Conservation (phyloP, 2,329 filamentous ascomycete species). For the Sordariomycetes sp. region DNA sequence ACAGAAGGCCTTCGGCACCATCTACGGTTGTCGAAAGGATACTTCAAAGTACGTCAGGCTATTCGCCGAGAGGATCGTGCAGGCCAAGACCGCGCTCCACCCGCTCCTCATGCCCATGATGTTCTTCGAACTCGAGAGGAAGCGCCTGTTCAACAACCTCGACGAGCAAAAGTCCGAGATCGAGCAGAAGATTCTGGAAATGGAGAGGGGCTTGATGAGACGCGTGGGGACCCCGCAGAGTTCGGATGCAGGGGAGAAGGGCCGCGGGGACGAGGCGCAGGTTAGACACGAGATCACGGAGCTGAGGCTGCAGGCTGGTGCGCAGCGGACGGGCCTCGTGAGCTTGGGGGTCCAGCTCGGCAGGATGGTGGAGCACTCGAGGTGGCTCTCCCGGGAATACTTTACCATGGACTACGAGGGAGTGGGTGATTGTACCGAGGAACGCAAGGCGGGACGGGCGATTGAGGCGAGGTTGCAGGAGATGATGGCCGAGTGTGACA, state of each 20-base stretch:
- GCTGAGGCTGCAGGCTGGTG: constrained; percentile 11
- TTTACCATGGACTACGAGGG: neutral
- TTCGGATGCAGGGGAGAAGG: neutral
- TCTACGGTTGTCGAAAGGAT: neutral
- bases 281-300: neutral
- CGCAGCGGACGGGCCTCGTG: constrained; percentile 9
- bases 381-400: neutral
- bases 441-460: constrained; percentile 3
- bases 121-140: constrained; percentile 10
- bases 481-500: constrained; percentile 9
- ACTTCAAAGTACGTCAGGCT: neutral
- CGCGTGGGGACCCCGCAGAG: neutral
- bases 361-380: constrained; percentile 11
- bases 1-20: neutral
- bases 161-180: neutral
- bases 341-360: constrained; percentile 11
- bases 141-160: constrained; percentile 7
- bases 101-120: constrained; percentile 10
- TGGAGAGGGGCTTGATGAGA: neutral
- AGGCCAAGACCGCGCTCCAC: constrained; percentile 2
- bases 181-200: neutral
- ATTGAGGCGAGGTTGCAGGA: constrained; percentile 8
- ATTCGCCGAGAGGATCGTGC: neutral
- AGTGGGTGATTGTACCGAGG: neutral
- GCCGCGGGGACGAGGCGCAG: neutral